Evolutionary conservation across 805 yeast genomes (phyloP).

Genomic region (Lachancea waltii): DNA sequence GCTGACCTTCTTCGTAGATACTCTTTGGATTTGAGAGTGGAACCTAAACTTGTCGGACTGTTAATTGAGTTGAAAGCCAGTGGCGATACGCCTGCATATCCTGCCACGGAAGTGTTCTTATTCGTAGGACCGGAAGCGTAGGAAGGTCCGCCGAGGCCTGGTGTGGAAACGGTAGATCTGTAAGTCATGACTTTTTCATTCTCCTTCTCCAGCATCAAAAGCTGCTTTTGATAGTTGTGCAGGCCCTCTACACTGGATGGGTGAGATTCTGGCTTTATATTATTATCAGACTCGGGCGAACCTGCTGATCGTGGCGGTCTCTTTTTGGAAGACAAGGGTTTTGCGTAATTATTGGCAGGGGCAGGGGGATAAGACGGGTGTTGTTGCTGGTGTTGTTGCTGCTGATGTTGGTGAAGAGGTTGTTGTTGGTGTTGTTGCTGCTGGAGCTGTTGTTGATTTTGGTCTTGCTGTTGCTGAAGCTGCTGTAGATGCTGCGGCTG

Average conservation of each 20-base stretch:
- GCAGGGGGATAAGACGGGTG: background rate
- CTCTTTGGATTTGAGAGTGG: constrained; percentile 2
- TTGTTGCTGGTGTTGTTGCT: constrained; percentile 2
- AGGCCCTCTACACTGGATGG: constrained; percentile 41
- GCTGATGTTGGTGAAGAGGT: background rate
- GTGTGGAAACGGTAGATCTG: constrained; percentile 16
- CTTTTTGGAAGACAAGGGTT: background rate
- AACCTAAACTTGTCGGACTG: constrained; percentile 6
- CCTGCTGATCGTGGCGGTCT: background rate
- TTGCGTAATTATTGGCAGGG: background rate
- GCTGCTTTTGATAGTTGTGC: constrained; percentile 76
- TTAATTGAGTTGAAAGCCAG: constrained; percentile 5
- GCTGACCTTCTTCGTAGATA: constrained; percentile 7
- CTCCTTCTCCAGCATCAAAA: constrained; percentile 67
- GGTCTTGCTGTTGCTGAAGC: constrained; percentile 10
- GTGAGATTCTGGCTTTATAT: constrained; percentile 6
- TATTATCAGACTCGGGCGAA: background rate
- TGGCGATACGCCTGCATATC: constrained; percentile 11
- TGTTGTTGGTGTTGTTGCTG: constrained; percentile 2
- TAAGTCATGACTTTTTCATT: constrained; percentile 42
- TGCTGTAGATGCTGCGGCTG: constrained; percentile 17
- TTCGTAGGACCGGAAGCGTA: background rate
- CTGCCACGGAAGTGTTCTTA: constrained; percentile 4
- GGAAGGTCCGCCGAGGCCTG: constrained; percentile 12
- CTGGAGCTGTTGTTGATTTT: constrained; percentile 13